Conservation (phyloP, 2,329 filamentous ascomycete genomes). For the Thelonectria blattea region DNA sequence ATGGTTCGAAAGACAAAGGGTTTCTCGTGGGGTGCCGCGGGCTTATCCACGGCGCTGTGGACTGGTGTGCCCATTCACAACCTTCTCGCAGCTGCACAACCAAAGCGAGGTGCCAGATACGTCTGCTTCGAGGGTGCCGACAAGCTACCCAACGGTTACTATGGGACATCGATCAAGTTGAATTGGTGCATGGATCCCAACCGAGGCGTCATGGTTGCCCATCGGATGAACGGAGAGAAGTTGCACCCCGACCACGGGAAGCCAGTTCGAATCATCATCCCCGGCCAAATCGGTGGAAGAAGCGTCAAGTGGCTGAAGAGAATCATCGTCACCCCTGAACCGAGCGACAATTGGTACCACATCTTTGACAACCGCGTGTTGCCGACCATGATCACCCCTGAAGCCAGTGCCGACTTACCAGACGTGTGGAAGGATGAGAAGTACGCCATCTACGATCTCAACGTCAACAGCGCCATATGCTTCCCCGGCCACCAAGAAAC, state of each 20-base stretch:
- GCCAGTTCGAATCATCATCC: slow-evolving; percentile 81
- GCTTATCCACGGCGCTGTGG: slow-evolving; percentile 85
- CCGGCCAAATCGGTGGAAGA: slow-evolving; percentile 88
- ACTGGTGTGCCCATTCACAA: slow-evolving; percentile 81
- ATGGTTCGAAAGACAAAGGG: slow-evolving; percentile 88
- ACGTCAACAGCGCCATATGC: slow-evolving; percentile 81
- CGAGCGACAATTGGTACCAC: slow-evolving; percentile 95
- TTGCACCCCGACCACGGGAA: slow-evolving; percentile 86
- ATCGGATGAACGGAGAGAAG: slow-evolving; percentile 87
- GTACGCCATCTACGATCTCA: slow-evolving; percentile 92
- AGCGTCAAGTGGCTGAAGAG: slow-evolving; percentile 93
- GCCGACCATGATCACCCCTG: slow-evolving; percentile 84
- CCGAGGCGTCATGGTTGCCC: slow-evolving; percentile 82
- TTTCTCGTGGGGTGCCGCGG: slow-evolving; percentile 91
- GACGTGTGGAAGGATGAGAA: slow-evolving; percentile 87
- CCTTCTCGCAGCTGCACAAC: slow-evolving; percentile 71
- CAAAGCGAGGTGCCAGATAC: slow-evolving; percentile 74
- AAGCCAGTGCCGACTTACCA: slow-evolving; percentile 74
- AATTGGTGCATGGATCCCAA: slow-evolving; percentile 88
- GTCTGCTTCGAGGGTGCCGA: slow-evolving; percentile 93
- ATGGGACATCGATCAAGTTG: slow-evolving; percentile 86
- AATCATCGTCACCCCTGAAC: slow-evolving; percentile 76
- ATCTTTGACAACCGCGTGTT: slow-evolving; percentile 92
- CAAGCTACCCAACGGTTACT: slow-evolving; percentile 84
- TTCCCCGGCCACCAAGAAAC: slow-evolving; percentile 81